Base-by-base conservation (phyloP, 805 yeast species). In the Lipomyces chichibuensis region DNA sequence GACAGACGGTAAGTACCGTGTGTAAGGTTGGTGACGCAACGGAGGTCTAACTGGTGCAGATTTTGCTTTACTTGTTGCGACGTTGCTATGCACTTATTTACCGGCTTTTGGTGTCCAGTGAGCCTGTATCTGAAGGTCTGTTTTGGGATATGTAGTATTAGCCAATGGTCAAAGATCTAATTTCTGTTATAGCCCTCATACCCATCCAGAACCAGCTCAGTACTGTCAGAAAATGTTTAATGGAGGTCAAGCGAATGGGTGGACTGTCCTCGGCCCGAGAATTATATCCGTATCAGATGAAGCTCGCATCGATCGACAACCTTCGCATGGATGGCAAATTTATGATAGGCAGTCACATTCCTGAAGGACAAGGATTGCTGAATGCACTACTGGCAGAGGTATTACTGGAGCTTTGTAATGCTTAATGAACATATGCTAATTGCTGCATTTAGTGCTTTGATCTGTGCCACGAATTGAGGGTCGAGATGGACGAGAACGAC, bases 291-390 rank as follows among this genome's bases (percentile, higher is more conserved):
- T 95, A 91, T 77, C 98, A 95, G 79, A 86, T 95, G 87, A 95
- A 95, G 79, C 83, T 95, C 64, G 95, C 96, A 1, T 88, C 95
- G 17, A 83, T 95, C 67, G 99, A 95, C 77, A 90, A 92, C 74
- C 76, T 89, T 75, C 86, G 98, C 75, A 83, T 80, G 14, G 98
- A 95, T 76, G 99, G 99, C 7, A 94, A 91, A 80, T 95, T 95
- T 74, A 87, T 90, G 75, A 89, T 92, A 57, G 91, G 90, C 69
- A 91, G 87, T 61, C 90, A 91, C 70, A 89, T 95, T 55, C 99
- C 99, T 1, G 98, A 95, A 77, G 99, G 99, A 13, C 99, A 95
- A 79, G 99, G 98, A 5, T 87, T 96, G n/a, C 82, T 95, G 70
- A 92, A 67, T 63, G 70, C 70, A 20, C 39, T 66, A 14, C 60